Evolutionary conservation across 108 stramenopile genomes (phyloP).

Genomic region (Asterionellopsis glacialis): DNA sequence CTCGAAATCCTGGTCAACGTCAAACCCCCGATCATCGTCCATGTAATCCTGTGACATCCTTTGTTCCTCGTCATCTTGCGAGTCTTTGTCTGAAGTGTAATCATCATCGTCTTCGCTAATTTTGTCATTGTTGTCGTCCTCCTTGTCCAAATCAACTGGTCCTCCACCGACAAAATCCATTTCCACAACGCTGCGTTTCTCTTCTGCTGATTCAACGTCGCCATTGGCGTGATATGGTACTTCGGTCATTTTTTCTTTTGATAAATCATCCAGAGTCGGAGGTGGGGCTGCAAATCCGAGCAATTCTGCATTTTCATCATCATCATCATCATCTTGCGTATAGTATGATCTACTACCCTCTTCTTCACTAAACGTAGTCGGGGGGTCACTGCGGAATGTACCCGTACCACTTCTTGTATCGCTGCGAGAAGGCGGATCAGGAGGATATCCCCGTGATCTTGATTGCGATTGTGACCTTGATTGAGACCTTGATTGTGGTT

Average conservation of each 20-base stretch:
- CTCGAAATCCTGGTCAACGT: neutral
- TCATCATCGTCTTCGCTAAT: no score
- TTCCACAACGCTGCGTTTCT: neutral
- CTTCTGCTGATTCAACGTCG: neutral
- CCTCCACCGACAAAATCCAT: neutral
- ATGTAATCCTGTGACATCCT: no score
- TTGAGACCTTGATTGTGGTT: neutral
- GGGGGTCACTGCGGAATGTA: neutral
- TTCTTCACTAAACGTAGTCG: neutral
- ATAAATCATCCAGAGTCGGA: neutral
- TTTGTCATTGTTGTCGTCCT: no score
- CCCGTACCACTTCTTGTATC: neutral
- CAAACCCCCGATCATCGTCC: neutral
- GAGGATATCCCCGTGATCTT: neutral
- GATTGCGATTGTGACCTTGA: neutral
- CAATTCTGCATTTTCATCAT: constrained; percentile 1
- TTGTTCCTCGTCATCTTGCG: no score
- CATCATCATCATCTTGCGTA: neutral
- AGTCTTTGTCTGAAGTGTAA: no score
- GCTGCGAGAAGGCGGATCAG: neutral
- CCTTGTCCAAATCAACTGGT: neutral
- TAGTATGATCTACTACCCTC: neutral
- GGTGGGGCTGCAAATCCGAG: neutral
- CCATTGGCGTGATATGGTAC: neutral
- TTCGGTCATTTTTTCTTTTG: neutral